Evolutionary conservation across 164 flowering plant genomes (phyloP), one percentile per base, ranked within the genome.

Genomic region (Amborella trichopoda): DNA sequence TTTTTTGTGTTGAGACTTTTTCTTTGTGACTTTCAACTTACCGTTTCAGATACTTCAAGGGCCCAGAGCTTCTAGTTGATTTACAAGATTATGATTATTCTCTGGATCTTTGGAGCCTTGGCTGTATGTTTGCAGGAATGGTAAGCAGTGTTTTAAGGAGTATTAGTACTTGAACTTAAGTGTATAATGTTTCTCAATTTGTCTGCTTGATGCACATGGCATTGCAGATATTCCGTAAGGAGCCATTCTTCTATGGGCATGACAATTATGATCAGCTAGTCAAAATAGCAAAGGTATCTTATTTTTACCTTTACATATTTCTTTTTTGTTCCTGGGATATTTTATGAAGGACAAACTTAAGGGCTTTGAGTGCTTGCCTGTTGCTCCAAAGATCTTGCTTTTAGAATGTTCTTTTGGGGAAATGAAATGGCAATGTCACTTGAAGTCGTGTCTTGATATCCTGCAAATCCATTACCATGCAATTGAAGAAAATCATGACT

Each of bases 111-210:
- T 93, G 99, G 99, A 93, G 99, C 63, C 94, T 93, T 53, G 99
- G 96, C 48, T 88, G 96, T 68, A 88, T 93, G 96, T 79, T 93
- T 70, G 99, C 99, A 52, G 99, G 95, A 64, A 93, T 93, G 96
- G 99, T 87, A 61, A 76, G 77, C 37, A 23, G 26, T 42, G 18
- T 38, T 12, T 38, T 30, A 14, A 0, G 0, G 34, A 10, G 17
- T 45, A 4, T 28, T 23, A 16, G 21, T 30, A 42, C 5, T 40
- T 38, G 6, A 16, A 9, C 2, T n/a, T 38, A 9, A 38, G 16
- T 22, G 20, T 38, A 6, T 38, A 38, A 11, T 16, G 8, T 9
- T 38, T 6, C n/a, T 37, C 6, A 21, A 18, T 37, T 37, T 37
- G 16, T 21, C 41, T 37, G 16, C 16, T 38, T 38, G 20, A 11